phyloP scores from a whole-genome alignment of 768 basidiomycete genomes.

The Tulasnella sp. region DNA sequence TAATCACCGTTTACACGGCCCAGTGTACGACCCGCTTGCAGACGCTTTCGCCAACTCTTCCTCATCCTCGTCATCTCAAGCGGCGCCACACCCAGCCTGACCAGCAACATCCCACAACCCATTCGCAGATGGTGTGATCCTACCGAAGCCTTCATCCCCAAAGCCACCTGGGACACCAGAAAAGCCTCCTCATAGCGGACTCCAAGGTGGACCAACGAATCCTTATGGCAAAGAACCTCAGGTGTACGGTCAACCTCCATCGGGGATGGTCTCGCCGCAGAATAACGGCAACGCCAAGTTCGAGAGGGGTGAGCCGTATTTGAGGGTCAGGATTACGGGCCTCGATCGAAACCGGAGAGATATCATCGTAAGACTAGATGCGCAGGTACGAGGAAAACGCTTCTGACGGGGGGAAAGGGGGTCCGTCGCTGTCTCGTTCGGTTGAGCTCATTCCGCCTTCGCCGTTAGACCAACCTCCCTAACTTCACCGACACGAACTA shows the following conservation, averaged over 20 bases:
- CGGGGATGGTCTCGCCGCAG: constrained; percentile 74
- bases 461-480: constrained; percentile 79
- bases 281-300: constrained; percentile 55
- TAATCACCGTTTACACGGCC: background rate
- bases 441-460: background rate
- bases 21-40: constrained; percentile 14
- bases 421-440: background rate
- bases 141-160: constrained; percentile 19
- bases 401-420: background rate
- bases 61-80: background rate
- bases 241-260: constrained; percentile 82
- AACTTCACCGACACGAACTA: constrained; percentile 87
- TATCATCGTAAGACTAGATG: constrained; percentile 89
- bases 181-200: constrained; percentile 7
- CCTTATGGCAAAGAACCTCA: constrained; percentile 75
- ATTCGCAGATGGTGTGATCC: constrained; percentile 21
- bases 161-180: constrained; percentile 21
- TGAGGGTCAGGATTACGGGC: constrained; percentile 83
- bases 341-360: constrained; percentile 94
- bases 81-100: constrained; percentile 1
- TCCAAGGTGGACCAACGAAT: constrained; percentile 40
- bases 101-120: constrained; percentile 23
- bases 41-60: constrained; percentile 2
- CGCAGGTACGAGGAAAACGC: constrained; percentile 59
- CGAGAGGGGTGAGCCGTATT: constrained; percentile 76